phyloP scores from a whole-genome alignment of 2,329 filamentous ascomycete genomes.

The Diaporthe ilicicola region DNA sequence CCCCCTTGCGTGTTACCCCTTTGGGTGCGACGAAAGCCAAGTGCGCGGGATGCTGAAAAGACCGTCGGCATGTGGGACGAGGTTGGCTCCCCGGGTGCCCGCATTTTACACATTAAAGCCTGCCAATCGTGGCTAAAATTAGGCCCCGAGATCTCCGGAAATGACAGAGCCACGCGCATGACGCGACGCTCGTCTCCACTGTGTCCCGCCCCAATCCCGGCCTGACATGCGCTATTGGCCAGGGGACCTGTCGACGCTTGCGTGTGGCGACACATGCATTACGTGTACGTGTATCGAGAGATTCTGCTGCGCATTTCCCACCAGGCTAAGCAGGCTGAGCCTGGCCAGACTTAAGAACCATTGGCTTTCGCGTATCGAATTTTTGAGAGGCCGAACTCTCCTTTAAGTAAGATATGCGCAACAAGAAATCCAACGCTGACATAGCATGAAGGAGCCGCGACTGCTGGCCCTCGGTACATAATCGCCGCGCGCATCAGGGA shows the following conservation, averaged over 20 bases:
- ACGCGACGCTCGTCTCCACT: conserved; percentile 14
- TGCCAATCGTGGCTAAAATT: background rate
- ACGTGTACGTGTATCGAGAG: conserved; percentile 12
- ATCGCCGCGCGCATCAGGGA: background rate
- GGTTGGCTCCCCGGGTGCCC: background rate
- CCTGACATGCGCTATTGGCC: conserved; percentile 6
- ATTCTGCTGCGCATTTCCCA: background rate
- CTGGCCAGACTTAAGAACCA: too few species aligned
- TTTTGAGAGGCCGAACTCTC: background rate
- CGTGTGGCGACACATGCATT: conserved; percentile 4
- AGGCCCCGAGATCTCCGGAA: conserved; percentile 13
- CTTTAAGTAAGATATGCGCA: background rate
- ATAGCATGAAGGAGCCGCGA: background rate
- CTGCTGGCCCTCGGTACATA: background rate
- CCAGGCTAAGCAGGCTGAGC: background rate
- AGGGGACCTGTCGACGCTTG: conserved; percentile 1
- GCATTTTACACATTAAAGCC: conserved; percentile 13
- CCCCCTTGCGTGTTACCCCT: background rate
- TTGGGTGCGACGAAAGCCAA: background rate
- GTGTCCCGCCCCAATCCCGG: background rate
- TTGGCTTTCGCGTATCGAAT: too few species aligned
- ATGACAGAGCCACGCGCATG: background rate
- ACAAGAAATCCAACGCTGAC: background rate
- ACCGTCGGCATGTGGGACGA: conserved; percentile 4
- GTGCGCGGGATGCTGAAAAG: background rate